phyloP scores from a whole-genome alignment of 2,329 filamentous ascomycete species.

The Cladosporium sp. region DNA sequence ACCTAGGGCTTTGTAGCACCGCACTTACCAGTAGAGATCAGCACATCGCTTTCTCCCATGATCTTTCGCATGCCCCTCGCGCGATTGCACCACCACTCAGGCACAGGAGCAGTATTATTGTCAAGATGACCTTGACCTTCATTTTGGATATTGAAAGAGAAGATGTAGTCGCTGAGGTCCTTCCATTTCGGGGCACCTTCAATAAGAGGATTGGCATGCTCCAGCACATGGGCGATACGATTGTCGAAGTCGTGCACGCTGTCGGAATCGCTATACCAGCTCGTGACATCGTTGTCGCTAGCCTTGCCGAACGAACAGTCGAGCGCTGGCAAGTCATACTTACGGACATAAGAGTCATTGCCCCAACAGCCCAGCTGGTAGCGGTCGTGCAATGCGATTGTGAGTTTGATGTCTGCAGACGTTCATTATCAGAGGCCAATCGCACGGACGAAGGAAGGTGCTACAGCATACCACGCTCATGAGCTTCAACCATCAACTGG shows the following conservation, averaged over 20 bases:
- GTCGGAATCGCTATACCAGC: background rate
- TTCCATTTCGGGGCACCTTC: background rate
- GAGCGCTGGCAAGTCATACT: background rate
- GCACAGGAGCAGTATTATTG: background rate
- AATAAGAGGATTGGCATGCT: background rate
- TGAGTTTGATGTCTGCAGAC: background rate
- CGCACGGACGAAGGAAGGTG: background rate
- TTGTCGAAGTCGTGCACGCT: background rate
- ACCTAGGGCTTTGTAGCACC: background rate
- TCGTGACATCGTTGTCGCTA: conserved; percentile 1
- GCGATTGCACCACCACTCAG: background rate
- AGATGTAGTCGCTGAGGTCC: background rate
- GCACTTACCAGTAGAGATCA: background rate
- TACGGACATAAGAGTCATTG: background rate
- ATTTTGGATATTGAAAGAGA: conserved; percentile 3
- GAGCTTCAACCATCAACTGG: background rate
- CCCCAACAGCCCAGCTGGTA: conserved; percentile 5
- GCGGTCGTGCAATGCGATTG: background rate
- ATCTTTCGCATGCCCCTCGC: background rate
- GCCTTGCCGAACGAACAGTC: conserved; percentile 2
- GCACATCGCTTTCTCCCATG: background rate
- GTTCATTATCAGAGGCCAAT: background rate
- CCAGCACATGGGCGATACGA: background rate
- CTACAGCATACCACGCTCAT: background rate
- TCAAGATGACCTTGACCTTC: background rate